Evolutionary conservation across 78 protist genomes (phyloP).

Genomic region (Cavenderia fasciculata): DNA sequence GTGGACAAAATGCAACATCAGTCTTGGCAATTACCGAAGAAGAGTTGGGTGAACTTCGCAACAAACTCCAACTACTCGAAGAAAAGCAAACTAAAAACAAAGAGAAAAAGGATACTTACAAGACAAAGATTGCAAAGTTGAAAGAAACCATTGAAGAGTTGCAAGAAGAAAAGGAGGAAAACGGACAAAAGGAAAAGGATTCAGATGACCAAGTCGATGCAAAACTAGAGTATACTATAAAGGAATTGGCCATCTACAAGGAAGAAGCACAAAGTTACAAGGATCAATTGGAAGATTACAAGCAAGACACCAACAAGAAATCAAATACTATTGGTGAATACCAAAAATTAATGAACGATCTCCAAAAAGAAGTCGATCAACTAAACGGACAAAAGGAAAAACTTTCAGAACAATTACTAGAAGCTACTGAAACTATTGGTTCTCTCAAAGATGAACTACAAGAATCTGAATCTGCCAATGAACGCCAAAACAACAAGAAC

Average conservation of each 20-base stretch:
- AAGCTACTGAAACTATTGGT: neutral
- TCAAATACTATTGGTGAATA: conserved; percentile 2
- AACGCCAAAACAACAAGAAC: neutral
- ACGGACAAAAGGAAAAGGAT: neutral
- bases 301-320: conserved; percentile 14
- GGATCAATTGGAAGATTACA: conserved; percentile 9
- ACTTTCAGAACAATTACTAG: neutral
- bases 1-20: neutral
- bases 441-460: neutral
- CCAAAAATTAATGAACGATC: conserved; percentile 25
- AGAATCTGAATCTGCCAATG: neutral
- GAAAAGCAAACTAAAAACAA: neutral
- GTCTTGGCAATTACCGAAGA: neutral
- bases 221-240: neutral
- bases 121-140: neutral
- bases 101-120: neutral
- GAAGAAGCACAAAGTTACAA: conserved; percentile 17
- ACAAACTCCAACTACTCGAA: neutral
- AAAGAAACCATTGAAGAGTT: conserved; percentile 7
- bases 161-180: neutral
- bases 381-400: neutral
- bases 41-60: neutral
- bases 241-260: neutral
- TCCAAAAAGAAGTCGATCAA: conserved; percentile 24
- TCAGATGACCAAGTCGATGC: neutral